Percentiles rank a stretch among this genome's conserved stretches.
Conservation (phyloP, 352 stramenopile species). For the Globisporangium nunn region DNA sequence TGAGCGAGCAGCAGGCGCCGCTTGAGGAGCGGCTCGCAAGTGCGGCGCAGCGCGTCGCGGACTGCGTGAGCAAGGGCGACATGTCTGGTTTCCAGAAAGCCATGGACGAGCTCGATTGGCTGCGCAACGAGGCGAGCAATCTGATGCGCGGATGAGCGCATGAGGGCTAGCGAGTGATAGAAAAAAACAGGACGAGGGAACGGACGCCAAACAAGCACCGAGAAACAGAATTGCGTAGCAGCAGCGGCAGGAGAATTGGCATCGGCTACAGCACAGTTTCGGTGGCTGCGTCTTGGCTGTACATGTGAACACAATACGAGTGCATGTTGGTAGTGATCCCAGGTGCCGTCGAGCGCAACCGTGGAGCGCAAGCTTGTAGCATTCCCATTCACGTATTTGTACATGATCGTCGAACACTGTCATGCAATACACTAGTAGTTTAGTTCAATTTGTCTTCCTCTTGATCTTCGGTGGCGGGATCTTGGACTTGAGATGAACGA, state of each 20-base stretch:
- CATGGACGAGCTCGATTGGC: conserved; percentile 74
- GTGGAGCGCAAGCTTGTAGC: no score
- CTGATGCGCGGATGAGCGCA: conserved; percentile 52
- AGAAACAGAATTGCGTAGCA: background rate
- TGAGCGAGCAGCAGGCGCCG: background rate
- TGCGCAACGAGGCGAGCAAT: conserved; percentile 72
- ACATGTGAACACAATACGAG: conserved; percentile 13
- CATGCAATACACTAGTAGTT: no score
- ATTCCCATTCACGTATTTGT: no score
- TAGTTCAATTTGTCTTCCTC: no score
- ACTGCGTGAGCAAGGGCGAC: conserved; percentile 71
- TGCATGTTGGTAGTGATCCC: background rate
- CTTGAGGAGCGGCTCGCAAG: conserved; percentile 63
- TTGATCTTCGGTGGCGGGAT: no score
- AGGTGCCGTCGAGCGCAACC: no score
- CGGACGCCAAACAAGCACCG: background rate
- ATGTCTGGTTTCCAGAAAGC: conserved; percentile 77
- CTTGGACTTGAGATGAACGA: no score
- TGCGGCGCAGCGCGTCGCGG: conserved; percentile 58
- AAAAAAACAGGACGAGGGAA: background rate
- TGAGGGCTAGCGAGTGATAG: background rate
- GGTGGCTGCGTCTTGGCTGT: background rate
- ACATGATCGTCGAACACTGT: no score
- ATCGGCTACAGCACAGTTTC: background rate
- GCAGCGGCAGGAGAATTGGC: no score